Evolutionary conservation across 2,329 filamentous ascomycete species (phyloP).

Genomic region (Westerdykella aurantiaca): DNA sequence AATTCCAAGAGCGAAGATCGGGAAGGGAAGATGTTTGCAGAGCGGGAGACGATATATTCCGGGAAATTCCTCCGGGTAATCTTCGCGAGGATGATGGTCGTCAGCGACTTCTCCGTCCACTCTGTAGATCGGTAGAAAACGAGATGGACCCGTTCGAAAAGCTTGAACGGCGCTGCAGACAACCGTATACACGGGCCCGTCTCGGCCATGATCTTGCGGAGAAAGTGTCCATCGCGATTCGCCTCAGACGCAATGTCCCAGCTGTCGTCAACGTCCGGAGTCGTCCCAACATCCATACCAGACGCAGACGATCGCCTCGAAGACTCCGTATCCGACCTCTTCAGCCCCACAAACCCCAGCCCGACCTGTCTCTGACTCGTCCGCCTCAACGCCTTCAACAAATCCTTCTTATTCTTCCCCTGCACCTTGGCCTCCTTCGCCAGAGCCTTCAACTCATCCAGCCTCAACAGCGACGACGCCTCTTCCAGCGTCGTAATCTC

Average conservation of each 20-base stretch:
- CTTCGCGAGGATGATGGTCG: constrained; percentile 87
- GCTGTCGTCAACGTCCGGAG: constrained; percentile 34
- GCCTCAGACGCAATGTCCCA: constrained; percentile 42
- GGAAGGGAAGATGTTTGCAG: constrained; percentile 79
- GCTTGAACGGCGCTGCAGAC: constrained; percentile 62
- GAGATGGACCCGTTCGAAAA: constrained; percentile 91
- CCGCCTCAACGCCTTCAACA: constrained; percentile 67
- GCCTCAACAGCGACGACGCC: constrained; percentile 70
- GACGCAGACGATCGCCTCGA: constrained; percentile 47
- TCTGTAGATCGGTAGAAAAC: constrained; percentile 95
- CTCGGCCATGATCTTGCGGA: constrained; percentile 68
- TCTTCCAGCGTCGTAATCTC: constrained; percentile 74
- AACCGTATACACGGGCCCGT: constrained; percentile 82
- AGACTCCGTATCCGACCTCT: constrained; percentile 56
- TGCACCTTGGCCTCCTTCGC: constrained; percentile 82
- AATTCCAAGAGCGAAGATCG: constrained; percentile 76
- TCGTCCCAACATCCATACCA: constrained; percentile 18
- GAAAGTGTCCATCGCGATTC: constrained; percentile 68
- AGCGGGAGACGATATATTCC: constrained; percentile 82
- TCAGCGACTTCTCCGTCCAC: constrained; percentile 96
- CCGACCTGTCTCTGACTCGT: constrained; percentile 70
- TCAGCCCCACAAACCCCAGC: constrained; percentile 63
- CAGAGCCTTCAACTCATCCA: constrained; percentile 80
- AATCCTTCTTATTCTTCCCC: constrained; percentile 80
- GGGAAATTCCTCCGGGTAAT: constrained; percentile 86